Evolutionary conservation across 2,329 filamentous ascomycete species (phyloP).

Genomic region (Trichoderma guizhouense): DNA sequence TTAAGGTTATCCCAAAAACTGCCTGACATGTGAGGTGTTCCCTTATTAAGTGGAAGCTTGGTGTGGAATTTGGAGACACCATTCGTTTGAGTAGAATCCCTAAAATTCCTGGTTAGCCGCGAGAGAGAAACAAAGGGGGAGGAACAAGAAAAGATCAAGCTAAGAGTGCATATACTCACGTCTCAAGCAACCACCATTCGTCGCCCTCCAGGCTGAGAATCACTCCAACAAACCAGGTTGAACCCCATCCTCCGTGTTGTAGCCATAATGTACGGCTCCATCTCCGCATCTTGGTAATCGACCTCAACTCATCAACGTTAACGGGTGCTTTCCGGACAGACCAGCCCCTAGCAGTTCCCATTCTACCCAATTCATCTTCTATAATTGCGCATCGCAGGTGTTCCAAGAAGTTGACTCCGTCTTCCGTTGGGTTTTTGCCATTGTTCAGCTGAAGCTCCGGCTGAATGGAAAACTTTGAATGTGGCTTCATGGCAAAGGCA

Average conservation of each 20-base stretch:
- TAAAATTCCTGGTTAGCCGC: slow-evolving; percentile 23
- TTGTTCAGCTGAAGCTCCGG: slow-evolving; percentile 65
- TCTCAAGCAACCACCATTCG: slow-evolving; percentile 72
- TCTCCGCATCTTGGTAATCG: slow-evolving; percentile 60
- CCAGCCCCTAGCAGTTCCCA: slow-evolving; percentile 66
- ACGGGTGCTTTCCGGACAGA: slow-evolving; percentile 46
- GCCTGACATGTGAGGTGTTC: slow-evolving; percentile 44
- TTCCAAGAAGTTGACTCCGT: slow-evolving; percentile 57
- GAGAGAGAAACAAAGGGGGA: not conserved
- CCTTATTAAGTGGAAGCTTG: slow-evolving; percentile 43
- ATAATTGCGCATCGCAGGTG: slow-evolving; percentile 59
- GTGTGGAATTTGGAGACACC: slow-evolving; percentile 34
- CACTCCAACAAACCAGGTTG: slow-evolving; percentile 69
- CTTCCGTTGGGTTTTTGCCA: slow-evolving; percentile 52
- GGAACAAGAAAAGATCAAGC: not conserved
- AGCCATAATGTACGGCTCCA: slow-evolving; percentile 66
- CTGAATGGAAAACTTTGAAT: slow-evolving; percentile 51
- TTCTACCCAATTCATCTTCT: slow-evolving; percentile 58
- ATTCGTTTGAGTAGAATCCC: slow-evolving; percentile 27
- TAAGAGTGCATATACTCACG: slow-evolving; percentile 42
- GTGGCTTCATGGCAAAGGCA: slow-evolving; percentile 66
- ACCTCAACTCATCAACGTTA: slow-evolving; percentile 53
- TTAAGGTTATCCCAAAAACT: slow-evolving; percentile 53
- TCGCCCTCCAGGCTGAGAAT: slow-evolving; percentile 70
- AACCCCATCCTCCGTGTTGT: slow-evolving; percentile 66